Base-by-base conservation (phyloP, 768 basidiomycete species). In the Gymnopilus junonius region DNA sequence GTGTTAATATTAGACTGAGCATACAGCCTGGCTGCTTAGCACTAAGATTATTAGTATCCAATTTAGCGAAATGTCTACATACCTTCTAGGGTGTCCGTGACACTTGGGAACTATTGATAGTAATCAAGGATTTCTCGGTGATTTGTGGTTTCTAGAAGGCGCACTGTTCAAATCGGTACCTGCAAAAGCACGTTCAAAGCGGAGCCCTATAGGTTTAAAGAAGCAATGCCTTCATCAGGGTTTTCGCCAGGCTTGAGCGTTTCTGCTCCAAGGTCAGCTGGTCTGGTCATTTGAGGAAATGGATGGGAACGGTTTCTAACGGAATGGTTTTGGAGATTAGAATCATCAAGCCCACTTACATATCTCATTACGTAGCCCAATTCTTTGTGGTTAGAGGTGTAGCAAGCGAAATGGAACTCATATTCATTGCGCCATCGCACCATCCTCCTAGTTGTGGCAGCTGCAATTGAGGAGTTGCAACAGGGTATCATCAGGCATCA, bases 181-280 rank as follows among this genome's bases (percentile, higher is more conserved):
- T 39, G 34, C 35, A n/a, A 51, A 55, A 40, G 54, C 37, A 25
- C 54, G 3, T 57, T 39, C 15, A 15, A 43, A 32, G 34, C 58
- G 58, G 58, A n/a, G n/a, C 35, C n/a, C 58, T 50, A 25, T 59
- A 59, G 14, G 25, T 48, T 45, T 11, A 59, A 58, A n/a, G 21
- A 51, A 39, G 27, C 45, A 23, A 48, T 15, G 23, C 27, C 46
- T 25, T 51, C 15, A 58, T 34, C 46, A 50, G 31, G 25, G 46
- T 37, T 37, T 59, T 48, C 23, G 45, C 58, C 58, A 37, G 29
- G 17, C 40, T 51, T 29, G 46, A 35, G 43, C 39, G 37, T 1
- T 32, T 59, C 37, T 39, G 39, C 23, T 27, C 25, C 23, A 27
- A 55, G 54, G 54, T 55, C 54, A 55, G 54, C 54, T 39, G 54